Evolutionary conservation across 495 filamentous ascomycete species (phyloP).

Genomic region (Friedmanniomyces simplex): DNA sequence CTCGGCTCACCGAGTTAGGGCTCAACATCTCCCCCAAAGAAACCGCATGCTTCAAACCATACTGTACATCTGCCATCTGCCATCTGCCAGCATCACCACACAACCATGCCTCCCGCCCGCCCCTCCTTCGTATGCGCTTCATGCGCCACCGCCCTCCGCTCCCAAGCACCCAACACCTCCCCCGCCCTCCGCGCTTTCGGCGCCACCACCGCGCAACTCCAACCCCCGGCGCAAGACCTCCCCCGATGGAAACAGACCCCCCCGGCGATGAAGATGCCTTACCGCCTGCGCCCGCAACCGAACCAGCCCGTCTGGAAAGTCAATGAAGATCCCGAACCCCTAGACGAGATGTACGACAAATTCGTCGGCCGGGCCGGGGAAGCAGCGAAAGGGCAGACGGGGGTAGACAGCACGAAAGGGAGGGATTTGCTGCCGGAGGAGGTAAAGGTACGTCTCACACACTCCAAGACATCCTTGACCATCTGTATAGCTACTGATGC

Average conservation of each 20-base stretch:
- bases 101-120: conserved; percentile 1
- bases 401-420: conserved; percentile 6
- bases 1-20: not conserved
- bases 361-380: conserved; percentile 46
- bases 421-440: conserved; percentile 62
- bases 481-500: not conserved
- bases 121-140: conserved; percentile 9
- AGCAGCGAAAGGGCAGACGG: conserved; percentile 41
- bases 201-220: conserved; percentile 2
- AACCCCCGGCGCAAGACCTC: conserved; percentile 29
- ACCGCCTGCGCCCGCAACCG: conserved; percentile 26
- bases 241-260: conserved; percentile 83
- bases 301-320: conserved; percentile 45
- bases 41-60: not conserved
- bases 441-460: conserved; percentile 38
- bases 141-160: conserved; percentile 3
- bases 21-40: not conserved
- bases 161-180: too few species aligned
- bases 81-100: too few species aligned
- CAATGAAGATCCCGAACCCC: conserved; percentile 59
- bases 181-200: conserved; percentile 10
- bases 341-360: conserved; percentile 64
- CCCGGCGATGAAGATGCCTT: conserved; percentile 44
- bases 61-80: too few species aligned
- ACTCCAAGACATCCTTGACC: too few species aligned